phyloP scores from a whole-genome alignment of 2,329 filamentous ascomycete species.

The Aspergillus glaucus region DNA sequence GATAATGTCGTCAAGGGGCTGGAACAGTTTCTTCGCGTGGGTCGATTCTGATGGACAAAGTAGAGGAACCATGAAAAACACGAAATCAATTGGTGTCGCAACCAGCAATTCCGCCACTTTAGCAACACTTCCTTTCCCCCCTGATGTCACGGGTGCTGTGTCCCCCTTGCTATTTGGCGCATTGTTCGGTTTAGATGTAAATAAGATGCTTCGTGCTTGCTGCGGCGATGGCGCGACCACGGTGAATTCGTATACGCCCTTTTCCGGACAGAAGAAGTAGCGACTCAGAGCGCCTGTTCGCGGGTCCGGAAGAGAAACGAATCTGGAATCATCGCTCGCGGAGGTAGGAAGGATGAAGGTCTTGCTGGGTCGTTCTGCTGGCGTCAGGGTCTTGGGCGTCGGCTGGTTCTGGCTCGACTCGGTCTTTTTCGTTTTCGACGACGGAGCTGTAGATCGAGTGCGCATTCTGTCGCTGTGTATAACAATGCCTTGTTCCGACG shows the following conservation, averaged over 20 bases:
- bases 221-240: conserved; percentile 47
- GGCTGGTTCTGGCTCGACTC: conserved; percentile 11
- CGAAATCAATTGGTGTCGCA: conserved; percentile 73
- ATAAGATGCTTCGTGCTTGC: conserved; percentile 50
- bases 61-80: conserved; percentile 76
- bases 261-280: conserved; percentile 54
- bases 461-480: conserved; percentile 13
- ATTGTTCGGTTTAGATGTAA: conserved; percentile 30
- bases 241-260: conserved; percentile 58
- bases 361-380: conserved; percentile 33
- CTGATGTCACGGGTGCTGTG: conserved; percentile 3
- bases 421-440: conserved; percentile 9
- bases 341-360: conserved; percentile 54
- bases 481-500: background rate
- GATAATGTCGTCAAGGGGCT: conserved; percentile 45
- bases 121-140: conserved; percentile 48
- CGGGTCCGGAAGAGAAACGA: conserved; percentile 52
- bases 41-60: conserved; percentile 48
- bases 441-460: conserved; percentile 22
- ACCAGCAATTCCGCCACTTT: conserved; percentile 70
- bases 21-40: conserved; percentile 35
- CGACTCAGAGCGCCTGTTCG: conserved; percentile 42
- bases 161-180: conserved; percentile 11
- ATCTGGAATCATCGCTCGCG: conserved; percentile 47
- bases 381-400: conserved; percentile 11